Evolutionary conservation across 2,329 filamentous ascomycete species (phyloP).

Genomic region (Dactylonectria estremocensis): DNA sequence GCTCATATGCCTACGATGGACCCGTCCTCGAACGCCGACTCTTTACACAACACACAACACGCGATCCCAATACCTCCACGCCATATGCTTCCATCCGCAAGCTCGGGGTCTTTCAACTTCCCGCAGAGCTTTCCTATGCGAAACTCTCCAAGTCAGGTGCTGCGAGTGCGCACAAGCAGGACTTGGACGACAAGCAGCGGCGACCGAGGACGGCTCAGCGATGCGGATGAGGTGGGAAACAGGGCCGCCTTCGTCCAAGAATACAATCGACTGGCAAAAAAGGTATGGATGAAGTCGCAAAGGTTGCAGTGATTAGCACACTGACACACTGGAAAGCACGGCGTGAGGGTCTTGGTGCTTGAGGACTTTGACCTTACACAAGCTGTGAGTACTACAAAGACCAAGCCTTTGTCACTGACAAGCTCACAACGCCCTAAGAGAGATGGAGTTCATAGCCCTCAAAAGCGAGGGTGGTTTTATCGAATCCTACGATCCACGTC

Average conservation of each 20-base stretch:
- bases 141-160: slow-evolving; percentile 38
- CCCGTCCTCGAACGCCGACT: slow-evolving; percentile 22
- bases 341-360: slow-evolving; percentile 60
- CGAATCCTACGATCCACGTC: slow-evolving; percentile 54
- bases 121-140: slow-evolving; percentile 48
- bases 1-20: slow-evolving; percentile 37
- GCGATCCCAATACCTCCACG: slow-evolving; percentile 29
- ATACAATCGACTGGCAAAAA: slow-evolving; percentile 73
- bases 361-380: slow-evolving; percentile 54
- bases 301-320: not conserved
- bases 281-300: slow-evolving; percentile 56
- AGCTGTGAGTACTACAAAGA: slow-evolving; percentile 50
- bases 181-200: slow-evolving; percentile 73
- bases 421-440: slow-evolving; percentile 39
- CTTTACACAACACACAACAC: slow-evolving; percentile 36
- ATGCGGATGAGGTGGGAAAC: slow-evolving; percentile 66
- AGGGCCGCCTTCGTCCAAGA: slow-evolving; percentile 66
- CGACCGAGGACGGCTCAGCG: slow-evolving; percentile 62
- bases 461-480: slow-evolving; percentile 57
- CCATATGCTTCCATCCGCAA: slow-evolving; percentile 45
- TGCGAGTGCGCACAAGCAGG: slow-evolving; percentile 60
- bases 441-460: slow-evolving; percentile 38
- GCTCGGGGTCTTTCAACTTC: slow-evolving; percentile 45
- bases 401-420: too few relatives aligned
- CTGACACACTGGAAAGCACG: slow-evolving; percentile 60